Conservation (phyloP, 1,284 basidiomycete genomes). For the Leccinum pachyderme region DNA sequence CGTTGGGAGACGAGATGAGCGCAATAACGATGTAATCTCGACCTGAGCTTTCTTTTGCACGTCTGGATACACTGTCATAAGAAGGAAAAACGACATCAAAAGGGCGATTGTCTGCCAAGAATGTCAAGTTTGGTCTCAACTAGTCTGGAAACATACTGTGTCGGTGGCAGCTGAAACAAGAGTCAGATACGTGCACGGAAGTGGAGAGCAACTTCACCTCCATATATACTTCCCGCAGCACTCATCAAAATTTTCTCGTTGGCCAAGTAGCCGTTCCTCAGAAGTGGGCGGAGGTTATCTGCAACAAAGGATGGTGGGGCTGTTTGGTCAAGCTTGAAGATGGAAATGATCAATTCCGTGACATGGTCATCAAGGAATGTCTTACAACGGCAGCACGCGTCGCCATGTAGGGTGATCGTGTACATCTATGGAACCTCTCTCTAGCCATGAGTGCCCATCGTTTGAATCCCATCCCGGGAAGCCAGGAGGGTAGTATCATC, state of each 20-base stretch:
- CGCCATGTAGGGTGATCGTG: constrained; percentile 5
- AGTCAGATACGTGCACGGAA: not conserved
- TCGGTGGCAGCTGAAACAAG: constrained; percentile 10
- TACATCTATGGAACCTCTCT: constrained; percentile 11
- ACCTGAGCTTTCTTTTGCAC: constrained; percentile 14
- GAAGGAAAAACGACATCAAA: constrained; percentile 29
- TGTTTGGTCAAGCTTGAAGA: constrained; percentile 10
- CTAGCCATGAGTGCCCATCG: constrained; percentile 10
- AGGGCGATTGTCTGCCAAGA: constrained; percentile 20
- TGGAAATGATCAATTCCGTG: not conserved
- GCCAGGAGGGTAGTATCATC: constrained; percentile 11
- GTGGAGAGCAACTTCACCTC: constrained; percentile 3
- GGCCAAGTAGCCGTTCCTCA: not conserved
- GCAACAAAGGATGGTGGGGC: constrained; percentile 12
- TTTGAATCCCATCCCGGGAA: constrained; percentile 20
- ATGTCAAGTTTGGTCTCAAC: not conserved
- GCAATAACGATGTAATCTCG: constrained; percentile 14
- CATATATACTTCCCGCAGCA: constrained; percentile 13
- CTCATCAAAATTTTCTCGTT: constrained; percentile 12
- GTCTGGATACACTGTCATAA: constrained; percentile 14
- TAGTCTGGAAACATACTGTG: constrained; percentile 1
- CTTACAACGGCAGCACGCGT: constrained; percentile 8
- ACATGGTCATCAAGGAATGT: not conserved
- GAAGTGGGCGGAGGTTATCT: constrained; percentile 8
- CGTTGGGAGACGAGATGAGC: constrained; percentile 17